A percentile compares a stretch with the other conserved stretches of the same genome.
Conservation (phyloP, 2,329 filamentous ascomycete species). For the Ceratocystis lukuohia region DNA sequence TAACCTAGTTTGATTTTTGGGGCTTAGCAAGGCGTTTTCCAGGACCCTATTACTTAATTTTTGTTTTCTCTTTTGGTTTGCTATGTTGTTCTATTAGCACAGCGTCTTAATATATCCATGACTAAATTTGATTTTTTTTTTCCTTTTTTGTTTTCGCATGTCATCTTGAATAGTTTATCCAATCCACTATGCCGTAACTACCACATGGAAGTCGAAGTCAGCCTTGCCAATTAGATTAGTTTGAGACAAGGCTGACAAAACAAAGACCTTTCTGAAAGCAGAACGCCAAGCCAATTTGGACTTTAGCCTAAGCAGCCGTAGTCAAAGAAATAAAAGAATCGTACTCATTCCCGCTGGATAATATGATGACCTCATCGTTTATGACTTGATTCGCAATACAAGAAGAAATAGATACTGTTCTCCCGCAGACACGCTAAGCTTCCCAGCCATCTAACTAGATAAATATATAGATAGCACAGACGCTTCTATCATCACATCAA, state of each 20-base stretch:
- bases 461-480: too few relatives aligned
- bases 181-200: too few relatives aligned
- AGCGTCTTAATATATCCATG: not conserved
- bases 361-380: not conserved
- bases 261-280: not conserved
- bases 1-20: not conserved
- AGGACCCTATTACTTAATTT: not conserved
- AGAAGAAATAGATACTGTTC: too few relatives aligned
- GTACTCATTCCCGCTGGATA: not conserved
- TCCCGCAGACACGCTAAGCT: too few relatives aligned
- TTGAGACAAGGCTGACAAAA: not conserved
- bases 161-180: too few relatives aligned
- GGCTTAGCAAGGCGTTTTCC: constrained; percentile 4
- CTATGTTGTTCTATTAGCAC: not conserved
- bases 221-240: not conserved
- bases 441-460: too few relatives aligned
- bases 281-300: not conserved
- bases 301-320: not conserved
- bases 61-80: not conserved
- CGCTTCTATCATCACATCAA: too few relatives aligned
- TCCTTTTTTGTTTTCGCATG: not conserved
- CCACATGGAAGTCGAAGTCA: not conserved
- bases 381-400: too few relatives aligned
- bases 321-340: not conserved
- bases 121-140: not conserved